Conservation (phyloP, 1,139 yeast genomes). For the Candida sp. region DNA sequence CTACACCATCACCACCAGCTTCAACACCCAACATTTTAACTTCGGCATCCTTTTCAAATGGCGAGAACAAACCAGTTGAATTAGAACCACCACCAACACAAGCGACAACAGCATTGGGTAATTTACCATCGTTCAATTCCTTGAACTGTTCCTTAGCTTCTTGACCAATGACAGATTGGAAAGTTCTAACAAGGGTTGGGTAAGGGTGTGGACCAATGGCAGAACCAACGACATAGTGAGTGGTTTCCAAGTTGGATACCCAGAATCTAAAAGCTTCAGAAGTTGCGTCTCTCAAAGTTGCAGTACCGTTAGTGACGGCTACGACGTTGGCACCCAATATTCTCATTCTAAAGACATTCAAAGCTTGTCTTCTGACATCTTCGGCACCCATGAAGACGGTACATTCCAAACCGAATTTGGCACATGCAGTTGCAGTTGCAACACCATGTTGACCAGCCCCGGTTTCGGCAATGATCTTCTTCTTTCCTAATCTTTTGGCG, state of each 20-base stretch:
- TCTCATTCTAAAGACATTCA: constrained; percentile 96
- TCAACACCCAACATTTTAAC: constrained; percentile 92
- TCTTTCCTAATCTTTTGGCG: constrained; percentile 91
- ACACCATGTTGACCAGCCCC: constrained; percentile 99
- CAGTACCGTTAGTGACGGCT: constrained; percentile 92
- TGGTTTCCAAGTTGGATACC: constrained; percentile 83
- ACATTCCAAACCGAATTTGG: constrained; percentile 93
- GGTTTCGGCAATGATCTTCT: constrained; percentile 92
- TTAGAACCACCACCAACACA: constrained; percentile 99
- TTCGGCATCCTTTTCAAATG: constrained; percentile 75
- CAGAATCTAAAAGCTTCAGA: constrained; percentile 95
- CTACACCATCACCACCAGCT: constrained; percentile 98
- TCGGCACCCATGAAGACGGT: constrained; percentile 99
- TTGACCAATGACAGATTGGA: constrained; percentile 95
- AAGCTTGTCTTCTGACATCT: constrained; percentile 97
- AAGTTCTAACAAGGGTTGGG: constrained; percentile 96
- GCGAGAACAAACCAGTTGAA: constrained; percentile 93
- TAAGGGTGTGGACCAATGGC: constrained; percentile 99
- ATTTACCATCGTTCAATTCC: constrained; percentile 68
- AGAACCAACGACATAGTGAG: constrained; percentile 96
- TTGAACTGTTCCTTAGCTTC: constrained; percentile 93
- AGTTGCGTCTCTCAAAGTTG: constrained; percentile 96
- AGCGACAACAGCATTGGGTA: constrained; percentile 94
- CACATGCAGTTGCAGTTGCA: constrained; percentile 99
- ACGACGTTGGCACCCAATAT: constrained; percentile 94